Evolutionary conservation across 495 filamentous ascomycete genomes (phyloP), one percentile per base, ranked within the genome.

Genomic region (Hypoxylon intermedium): DNA sequence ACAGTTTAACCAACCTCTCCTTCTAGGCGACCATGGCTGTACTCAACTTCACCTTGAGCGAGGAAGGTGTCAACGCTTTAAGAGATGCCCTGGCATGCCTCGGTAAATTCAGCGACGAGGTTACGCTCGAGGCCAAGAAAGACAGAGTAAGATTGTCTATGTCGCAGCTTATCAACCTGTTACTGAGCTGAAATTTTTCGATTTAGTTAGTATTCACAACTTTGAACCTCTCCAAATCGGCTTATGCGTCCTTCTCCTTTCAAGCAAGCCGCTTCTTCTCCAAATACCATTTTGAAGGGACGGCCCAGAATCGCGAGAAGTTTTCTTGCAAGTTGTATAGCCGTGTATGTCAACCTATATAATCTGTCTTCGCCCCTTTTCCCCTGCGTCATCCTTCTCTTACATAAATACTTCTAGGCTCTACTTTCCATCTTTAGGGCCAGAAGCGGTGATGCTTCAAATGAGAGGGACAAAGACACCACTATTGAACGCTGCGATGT

Each of bases 171-270:
- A 18, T 16, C 18, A 9, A n/a, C 16, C 33, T 6, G 1, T 49
- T 44, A 19, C 51, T 60, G 42, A 60, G 21, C 51, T 60, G 42
- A 60, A 43, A 24, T 30, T 41, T 33, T 15, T 6, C 28, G 38
- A 31, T 16, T 18, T 58, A 96, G 89, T 85, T 97, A 40, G 82
- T 87, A 15, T 70, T 98, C 44, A 92, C 90, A 28, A 86, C 90
- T 2, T 78, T 98, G 33, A 98, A 98, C 74, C 83, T 87, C n/a
- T 91, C 92, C 12, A 96, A 95, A 69, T 95, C 94, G 16, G 92
- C 92, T 34, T 97, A 97, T 75, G 86, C 89, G 0, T 90, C 90
- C 12, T 90, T 96, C 64, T 82, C 83, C 9, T 85, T 97, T 31
- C 84, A 88, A 43, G 81, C 81, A 20, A 80, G 78, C 51, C 75